Conservation (phyloP, 78 protist species). For the Guillardia theta region DNA sequence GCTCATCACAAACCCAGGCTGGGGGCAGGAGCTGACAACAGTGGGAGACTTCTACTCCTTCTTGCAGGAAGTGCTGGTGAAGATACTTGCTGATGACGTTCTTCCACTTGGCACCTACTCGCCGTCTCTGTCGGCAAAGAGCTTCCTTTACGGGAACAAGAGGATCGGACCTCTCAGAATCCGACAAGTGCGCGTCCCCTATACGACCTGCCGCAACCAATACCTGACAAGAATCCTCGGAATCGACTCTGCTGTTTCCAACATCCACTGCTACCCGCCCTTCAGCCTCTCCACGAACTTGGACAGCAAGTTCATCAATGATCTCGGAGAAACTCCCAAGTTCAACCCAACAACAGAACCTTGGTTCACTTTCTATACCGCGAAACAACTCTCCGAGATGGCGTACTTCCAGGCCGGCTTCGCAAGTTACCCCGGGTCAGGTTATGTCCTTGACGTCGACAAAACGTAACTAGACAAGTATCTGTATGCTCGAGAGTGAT, state of each 20-base stretch:
- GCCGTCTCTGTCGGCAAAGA: not conserved
- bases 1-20: not conserved
- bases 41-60: not conserved
- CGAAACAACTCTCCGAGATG: not conserved
- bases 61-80: not conserved
- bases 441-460: not conserved
- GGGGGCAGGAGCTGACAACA: not conserved
- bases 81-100: not conserved
- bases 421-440: not conserved
- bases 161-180: not conserved
- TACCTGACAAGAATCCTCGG: not conserved
- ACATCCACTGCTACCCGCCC: not conserved
- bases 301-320: not conserved
- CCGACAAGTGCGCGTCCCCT: conserved; percentile 6
- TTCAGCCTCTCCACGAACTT: not conserved
- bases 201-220: not conserved
- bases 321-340: not conserved
- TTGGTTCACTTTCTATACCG: not conserved
- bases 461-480: not conserved
- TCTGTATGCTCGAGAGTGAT: not conserved
- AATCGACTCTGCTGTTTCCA: not conserved
- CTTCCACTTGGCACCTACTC: too few species aligned
- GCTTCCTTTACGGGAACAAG: not conserved
- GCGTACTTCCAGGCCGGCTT: not conserved
- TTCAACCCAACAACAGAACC: not conserved